A percentile compares a stretch with the other conserved stretches of the same genome.
These are phyloP conservation scores for Chaetomiaceae sp. DNA, from an alignment of 2,329 filamentous ascomycete species.

Conservation along the genomic window DNA sequence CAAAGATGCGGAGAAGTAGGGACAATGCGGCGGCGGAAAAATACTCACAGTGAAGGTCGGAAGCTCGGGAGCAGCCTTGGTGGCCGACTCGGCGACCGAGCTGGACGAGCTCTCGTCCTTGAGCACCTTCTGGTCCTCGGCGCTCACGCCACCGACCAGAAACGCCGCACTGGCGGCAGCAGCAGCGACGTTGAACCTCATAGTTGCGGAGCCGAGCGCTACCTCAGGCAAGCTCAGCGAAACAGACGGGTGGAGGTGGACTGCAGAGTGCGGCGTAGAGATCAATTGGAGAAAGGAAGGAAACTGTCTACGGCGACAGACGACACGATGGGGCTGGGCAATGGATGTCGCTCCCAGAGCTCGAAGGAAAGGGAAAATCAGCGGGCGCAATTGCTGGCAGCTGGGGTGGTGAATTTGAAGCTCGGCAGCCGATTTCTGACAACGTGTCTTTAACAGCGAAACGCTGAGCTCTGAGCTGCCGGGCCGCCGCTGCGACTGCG, in stretches of 20 bases:
- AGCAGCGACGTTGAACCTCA: conserved; percentile 79
- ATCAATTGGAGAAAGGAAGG: conserved; percentile 11
- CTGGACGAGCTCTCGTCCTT: conserved; percentile 41
- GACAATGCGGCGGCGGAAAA: no score
- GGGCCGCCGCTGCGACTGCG: conserved; percentile 12
- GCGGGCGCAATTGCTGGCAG: conserved; percentile 14
- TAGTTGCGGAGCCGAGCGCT: conserved; percentile 41
- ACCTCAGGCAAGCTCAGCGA: conserved; percentile 16
- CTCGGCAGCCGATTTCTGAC: conserved; percentile 20
- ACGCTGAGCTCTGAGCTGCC: conserved; percentile 18
- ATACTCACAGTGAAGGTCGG: conserved; percentile 81
- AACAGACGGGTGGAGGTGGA: conserved; percentile 5
- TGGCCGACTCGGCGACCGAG: conserved; percentile 42
- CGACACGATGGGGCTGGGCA: conserved; percentile 23
- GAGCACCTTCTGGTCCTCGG: conserved; percentile 57
- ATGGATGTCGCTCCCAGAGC: conserved; percentile 36
- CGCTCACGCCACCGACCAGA: conserved; percentile 62
- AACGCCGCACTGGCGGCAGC: conserved; percentile 70
- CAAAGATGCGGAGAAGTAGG: no score
- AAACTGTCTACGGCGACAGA: conserved; percentile 23
- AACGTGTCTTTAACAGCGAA: conserved; percentile 26
- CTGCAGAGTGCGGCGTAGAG: conserved; percentile 3
- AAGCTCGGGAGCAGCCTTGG: conserved; percentile 56
- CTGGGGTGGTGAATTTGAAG: conserved; percentile 21
- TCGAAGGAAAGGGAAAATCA: conserved; percentile 27